Percentiles rank a stretch among this genome's conserved stretches.
Evolutionary conservation across 1,284 basidiomycete species (phyloP).

Genomic region (Ceratobasidium sp.): DNA sequence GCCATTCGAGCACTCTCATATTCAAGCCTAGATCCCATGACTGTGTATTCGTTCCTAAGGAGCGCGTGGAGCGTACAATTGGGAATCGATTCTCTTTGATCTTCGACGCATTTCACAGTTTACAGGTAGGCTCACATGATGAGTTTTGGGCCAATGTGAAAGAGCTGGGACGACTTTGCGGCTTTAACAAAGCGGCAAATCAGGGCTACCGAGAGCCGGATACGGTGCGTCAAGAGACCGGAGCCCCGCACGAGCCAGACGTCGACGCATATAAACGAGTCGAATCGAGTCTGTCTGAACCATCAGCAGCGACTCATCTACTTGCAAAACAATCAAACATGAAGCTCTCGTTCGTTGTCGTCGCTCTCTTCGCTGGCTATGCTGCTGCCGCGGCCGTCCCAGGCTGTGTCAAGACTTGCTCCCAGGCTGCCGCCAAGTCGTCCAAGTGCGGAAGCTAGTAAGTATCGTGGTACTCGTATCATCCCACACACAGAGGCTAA

Average conservation of each 20-base stretch:
- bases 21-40: not conserved
- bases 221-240: not conserved
- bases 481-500: not conserved
- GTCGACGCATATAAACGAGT: not conserved
- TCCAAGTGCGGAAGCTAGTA: slow-evolving; percentile 13
- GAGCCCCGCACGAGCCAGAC: not conserved
- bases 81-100: not conserved
- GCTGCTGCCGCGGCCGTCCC: slow-evolving; percentile 10
- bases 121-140: not conserved
- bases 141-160: not conserved
- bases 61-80: not conserved
- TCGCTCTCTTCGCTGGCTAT: slow-evolving; percentile 19
- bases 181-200: not conserved
- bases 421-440: slow-evolving; percentile 1
- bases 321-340: not conserved
- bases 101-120: not conserved
- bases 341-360: slow-evolving; percentile 8
- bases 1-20: not conserved
- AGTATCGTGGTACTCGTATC: not conserved
- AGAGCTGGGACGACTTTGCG: not conserved
- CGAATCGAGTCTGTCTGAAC: not conserved
- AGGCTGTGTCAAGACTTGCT: slow-evolving; percentile 10
- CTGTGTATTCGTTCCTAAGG: not conserved
- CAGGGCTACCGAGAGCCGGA: not conserved
- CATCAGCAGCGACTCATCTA: not conserved